Evolutionary conservation across 441 rosid genomes (phyloP).

Genomic region (Gossypium davidsonii): DNA sequence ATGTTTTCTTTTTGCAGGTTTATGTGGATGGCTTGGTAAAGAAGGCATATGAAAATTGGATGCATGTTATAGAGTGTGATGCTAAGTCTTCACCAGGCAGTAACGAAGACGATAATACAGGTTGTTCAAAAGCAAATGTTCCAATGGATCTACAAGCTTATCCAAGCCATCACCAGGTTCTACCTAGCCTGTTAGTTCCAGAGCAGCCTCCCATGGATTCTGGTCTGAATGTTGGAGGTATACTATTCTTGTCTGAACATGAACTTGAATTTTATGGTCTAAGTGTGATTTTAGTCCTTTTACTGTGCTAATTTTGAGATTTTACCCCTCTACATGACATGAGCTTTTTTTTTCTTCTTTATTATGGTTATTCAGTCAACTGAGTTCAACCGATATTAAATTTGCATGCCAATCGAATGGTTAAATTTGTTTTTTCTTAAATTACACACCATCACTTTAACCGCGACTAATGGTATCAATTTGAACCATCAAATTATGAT

Average conservation of each 20-base stretch:
- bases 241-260: not conserved
- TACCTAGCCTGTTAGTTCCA: conserved; percentile 40
- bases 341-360: no score
- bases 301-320: no score
- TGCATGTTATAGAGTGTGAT: conserved; percentile 85
- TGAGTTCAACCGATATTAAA: no score
- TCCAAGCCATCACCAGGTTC: conserved; percentile 36
- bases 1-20: conserved; percentile 37
- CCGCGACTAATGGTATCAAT: no score
- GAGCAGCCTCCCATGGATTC: conserved; percentile 52
- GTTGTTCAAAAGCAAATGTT: conserved; percentile 31
- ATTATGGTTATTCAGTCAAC: no score
- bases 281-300: no score
- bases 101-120: conserved; percentile 38
- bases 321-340: no score
- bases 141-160: conserved; percentile 32
- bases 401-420: no score
- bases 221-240: conserved; percentile 61
- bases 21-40: conserved; percentile 76
- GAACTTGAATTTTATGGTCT: not conserved
- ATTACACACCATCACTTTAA: no score
- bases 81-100: conserved; percentile 61
- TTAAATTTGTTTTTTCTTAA: no score
- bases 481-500: no score
- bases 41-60: conserved; percentile 93